These are phyloP conservation scores for Venturia aucupariae DNA, from an alignment of 2,329 filamentous ascomycete species.

Conservation along the genomic window DNA sequence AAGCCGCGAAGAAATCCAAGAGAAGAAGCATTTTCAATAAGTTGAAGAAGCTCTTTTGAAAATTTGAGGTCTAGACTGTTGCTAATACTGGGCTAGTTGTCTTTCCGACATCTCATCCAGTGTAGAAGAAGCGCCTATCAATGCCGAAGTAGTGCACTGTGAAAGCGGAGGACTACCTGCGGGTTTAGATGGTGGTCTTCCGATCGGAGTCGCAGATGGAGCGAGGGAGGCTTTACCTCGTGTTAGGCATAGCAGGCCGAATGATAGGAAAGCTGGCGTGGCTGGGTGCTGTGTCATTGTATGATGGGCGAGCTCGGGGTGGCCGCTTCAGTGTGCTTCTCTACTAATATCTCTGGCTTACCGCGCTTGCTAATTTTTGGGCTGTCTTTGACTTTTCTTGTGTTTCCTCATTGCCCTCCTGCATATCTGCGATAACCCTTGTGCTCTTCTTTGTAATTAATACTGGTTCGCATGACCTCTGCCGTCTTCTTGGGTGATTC, in stretches of 20 bases:
- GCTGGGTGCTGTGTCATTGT: slow-evolving; percentile 1
- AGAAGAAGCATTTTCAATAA: slow-evolving; percentile 39
- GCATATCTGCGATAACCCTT: slow-evolving; percentile 3
- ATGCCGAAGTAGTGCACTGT: neutral
- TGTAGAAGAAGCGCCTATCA: neutral
- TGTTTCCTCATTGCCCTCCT: neutral
- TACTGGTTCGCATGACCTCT: neutral
- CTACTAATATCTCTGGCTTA: slow-evolving; percentile 1
- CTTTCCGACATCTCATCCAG: neutral
- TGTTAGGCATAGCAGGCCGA: neutral
- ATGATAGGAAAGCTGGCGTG: neutral
- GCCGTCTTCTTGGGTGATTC: neutral
- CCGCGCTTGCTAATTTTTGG: neutral
- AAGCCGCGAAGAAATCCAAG: slow-evolving; percentile 37
- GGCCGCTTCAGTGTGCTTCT: neutral
- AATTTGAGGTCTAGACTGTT: neutral
- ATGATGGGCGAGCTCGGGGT: neutral
- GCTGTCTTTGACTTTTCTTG: neutral
- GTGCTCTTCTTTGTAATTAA: neutral
- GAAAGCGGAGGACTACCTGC: neutral
- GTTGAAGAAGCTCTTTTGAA: slow-evolving; percentile 38
- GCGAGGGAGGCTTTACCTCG: neutral
- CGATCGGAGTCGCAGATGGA: neutral
- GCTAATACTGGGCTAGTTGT: slow-evolving; percentile 3
- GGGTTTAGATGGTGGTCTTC: neutral